A percentile compares a stretch with the other conserved stretches of the same genome.
These are phyloP conservation scores for Ophiostoma perfectum DNA, from an alignment of 2,329 filamentous ascomycete genomes.

Conservation along the genomic window DNA sequence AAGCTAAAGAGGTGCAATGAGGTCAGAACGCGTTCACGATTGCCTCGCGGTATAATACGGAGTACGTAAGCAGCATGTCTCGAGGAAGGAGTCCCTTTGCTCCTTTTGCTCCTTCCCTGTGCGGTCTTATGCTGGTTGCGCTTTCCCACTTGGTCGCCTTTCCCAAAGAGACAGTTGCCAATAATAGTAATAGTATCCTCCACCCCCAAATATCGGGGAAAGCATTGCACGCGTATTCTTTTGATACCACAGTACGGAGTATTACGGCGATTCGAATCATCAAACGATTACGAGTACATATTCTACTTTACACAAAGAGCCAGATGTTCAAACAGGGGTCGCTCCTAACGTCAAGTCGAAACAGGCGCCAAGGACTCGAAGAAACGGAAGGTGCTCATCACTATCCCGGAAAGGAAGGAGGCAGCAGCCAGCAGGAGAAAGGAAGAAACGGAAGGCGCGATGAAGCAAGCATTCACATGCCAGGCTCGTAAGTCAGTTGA, in stretches of 20 bases:
- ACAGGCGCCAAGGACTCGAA: neutral
- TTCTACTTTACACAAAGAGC: neutral
- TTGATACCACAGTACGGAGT: neutral
- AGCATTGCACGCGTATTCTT: neutral
- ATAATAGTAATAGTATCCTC: too few relatives aligned
- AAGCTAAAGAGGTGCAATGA: neutral
- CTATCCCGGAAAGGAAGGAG: neutral
- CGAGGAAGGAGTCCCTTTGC: slow-evolving; percentile 3
- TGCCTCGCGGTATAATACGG: too few relatives aligned
- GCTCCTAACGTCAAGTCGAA: neutral
- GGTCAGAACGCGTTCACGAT: slow-evolving; percentile 3
- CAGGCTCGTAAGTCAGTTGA: neutral
- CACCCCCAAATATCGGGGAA: too few relatives aligned
- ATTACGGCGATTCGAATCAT: neutral
- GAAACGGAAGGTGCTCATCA: neutral
- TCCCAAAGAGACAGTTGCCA: too few relatives aligned
- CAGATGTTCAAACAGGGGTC: slow-evolving; percentile 6
- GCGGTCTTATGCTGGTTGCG: neutral
- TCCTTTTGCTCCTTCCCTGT: neutral
- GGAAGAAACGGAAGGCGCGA: neutral
- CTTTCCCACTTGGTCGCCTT: neutral
- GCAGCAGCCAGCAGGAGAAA: too few relatives aligned
- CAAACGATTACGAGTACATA: neutral
- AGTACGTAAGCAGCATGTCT: neutral
- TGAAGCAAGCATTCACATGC: neutral